These are phyloP conservation scores for Curvularia sp. DNA, from an alignment of 2,329 filamentous ascomycete species.

Conservation along the genomic window DNA sequence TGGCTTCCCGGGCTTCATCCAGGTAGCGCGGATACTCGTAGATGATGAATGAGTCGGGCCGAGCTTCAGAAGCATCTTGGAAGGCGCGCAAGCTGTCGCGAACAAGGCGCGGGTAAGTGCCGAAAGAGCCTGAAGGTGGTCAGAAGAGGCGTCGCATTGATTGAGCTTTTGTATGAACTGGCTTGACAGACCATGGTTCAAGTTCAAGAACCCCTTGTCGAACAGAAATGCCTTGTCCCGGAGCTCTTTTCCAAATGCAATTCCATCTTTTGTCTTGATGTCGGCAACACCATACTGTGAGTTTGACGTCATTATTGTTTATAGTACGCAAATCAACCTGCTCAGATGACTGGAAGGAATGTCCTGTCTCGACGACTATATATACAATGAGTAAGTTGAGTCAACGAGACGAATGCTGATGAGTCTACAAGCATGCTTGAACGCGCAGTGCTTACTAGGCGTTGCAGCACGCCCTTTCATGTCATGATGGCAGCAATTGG, in stretches of 20 bases:
- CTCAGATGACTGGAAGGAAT: neutral
- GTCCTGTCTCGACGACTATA: neutral
- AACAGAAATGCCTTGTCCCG: slow-evolving; percentile 71
- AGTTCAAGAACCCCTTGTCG: slow-evolving; percentile 70
- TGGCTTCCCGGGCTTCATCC: slow-evolving; percentile 67
- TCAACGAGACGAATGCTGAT: slow-evolving; percentile 4
- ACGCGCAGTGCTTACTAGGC: neutral
- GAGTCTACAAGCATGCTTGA: neutral
- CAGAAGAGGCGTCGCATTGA: neutral
- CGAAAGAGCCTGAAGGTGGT: slow-evolving; percentile 70
- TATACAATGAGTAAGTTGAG: slow-evolving; percentile 2
- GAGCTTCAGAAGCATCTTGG: slow-evolving; percentile 70
- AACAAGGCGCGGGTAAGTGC: slow-evolving; percentile 72
- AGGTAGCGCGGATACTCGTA: slow-evolving; percentile 70
- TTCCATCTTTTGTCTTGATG: slow-evolving; percentile 30
- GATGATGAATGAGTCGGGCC: slow-evolving; percentile 78
- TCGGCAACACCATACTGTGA: slow-evolving; percentile 4
- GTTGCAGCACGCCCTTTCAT: slow-evolving; percentile 9
- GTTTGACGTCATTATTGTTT: slow-evolving; percentile 25
- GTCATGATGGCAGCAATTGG: slow-evolving; percentile 3
- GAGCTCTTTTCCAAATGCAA: slow-evolving; percentile 61
- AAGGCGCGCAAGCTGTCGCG: slow-evolving; percentile 67
- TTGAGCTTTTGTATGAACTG: neutral
- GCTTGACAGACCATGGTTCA: slow-evolving; percentile 76
- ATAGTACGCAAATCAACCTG: neutral